Conservation (phyloP, 768 basidiomycete species). For the Exidia glandulosa region DNA sequence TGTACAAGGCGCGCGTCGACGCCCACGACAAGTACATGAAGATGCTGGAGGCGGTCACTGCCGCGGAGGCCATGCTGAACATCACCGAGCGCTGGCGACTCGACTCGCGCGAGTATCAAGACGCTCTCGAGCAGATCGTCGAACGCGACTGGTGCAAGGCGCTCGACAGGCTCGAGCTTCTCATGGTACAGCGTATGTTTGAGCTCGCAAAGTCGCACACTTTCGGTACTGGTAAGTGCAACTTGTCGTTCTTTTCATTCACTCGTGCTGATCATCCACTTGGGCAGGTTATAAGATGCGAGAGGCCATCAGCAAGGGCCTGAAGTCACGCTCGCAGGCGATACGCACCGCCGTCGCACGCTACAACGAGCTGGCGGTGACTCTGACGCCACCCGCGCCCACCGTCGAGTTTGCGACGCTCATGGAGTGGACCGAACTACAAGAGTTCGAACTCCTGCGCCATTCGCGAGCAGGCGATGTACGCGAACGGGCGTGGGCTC, state of each 20-base stretch:
- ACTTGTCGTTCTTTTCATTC: background rate
- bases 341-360: slow-evolving; percentile 16
- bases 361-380: slow-evolving; percentile 21
- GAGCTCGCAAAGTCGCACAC: background rate
- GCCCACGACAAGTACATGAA: background rate
- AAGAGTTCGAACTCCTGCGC: slow-evolving; percentile 20
- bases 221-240: background rate
- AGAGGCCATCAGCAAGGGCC: slow-evolving; percentile 19
- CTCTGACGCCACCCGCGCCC: slow-evolving; percentile 14
- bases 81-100: background rate
- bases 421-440: slow-evolving; percentile 17
- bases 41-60: background rate
- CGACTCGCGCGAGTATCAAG: background rate
- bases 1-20: background rate
- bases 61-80: background rate
- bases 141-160: background rate
- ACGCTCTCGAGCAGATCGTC: background rate
- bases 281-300: slow-evolving; percentile 19
- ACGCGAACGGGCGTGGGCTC: slow-evolving; percentile 15
- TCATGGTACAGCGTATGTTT: background rate
- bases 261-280: background rate
- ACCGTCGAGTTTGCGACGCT: slow-evolving; percentile 17
- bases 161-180: background rate
- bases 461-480: slow-evolving; percentile 15
- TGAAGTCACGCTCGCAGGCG: slow-evolving; percentile 15